Conservation (phyloP, 2,329 filamentous ascomycete genomes). For the Mollisia scopiformis region DNA sequence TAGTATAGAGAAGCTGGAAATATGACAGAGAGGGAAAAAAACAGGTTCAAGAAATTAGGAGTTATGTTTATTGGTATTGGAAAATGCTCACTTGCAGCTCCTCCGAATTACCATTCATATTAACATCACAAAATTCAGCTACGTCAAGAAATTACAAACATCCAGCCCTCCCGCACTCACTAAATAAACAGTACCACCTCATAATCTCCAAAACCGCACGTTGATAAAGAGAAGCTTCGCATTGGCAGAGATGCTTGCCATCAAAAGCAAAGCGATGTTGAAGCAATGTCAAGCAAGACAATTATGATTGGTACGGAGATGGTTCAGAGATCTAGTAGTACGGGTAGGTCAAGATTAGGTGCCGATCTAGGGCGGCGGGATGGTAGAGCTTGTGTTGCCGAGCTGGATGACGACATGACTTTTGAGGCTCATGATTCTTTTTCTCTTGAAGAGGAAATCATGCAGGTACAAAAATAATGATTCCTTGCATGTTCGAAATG, state of each 20-base stretch:
- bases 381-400: neutral
- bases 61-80: neutral
- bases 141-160: neutral
- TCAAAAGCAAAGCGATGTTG: neutral
- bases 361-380: neutral
- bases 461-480: too few species aligned
- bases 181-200: neutral
- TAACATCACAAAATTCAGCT: neutral
- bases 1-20: neutral
- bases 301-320: neutral
- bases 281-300: neutral
- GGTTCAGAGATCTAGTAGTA: neutral
- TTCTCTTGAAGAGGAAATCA: too few species aligned
- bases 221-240: neutral
- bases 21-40: neutral
- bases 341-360: neutral
- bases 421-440: neutral
- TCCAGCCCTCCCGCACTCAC: neutral
- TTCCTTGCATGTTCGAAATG: too few species aligned
- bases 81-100: neutral
- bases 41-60: neutral
- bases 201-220: neutral
- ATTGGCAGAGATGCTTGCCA: neutral
- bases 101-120: neutral
- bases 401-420: neutral